Evolutionary conservation across 768 basidiomycete species (phyloP).

Genomic region (Cyathus striatus): DNA sequence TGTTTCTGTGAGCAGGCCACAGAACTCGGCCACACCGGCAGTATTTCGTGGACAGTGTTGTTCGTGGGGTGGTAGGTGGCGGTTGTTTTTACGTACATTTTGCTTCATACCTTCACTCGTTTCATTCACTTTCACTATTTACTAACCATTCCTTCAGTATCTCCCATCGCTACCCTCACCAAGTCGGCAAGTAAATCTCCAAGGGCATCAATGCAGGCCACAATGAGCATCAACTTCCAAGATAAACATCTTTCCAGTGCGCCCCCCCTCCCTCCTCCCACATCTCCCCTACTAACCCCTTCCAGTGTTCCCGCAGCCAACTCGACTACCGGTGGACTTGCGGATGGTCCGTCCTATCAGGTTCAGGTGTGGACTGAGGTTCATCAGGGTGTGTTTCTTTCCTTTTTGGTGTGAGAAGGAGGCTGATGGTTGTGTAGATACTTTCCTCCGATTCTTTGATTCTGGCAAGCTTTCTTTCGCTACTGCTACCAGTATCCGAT

Average conservation of each 20-base stretch:
- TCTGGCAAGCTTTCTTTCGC: background rate
- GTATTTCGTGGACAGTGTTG: conserved; percentile 40
- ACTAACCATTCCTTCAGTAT: conserved; percentile 11
- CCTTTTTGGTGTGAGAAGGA: background rate
- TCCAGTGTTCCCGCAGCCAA: background rate
- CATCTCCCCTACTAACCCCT: background rate
- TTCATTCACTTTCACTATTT: background rate
- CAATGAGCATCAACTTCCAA: conserved; percentile 40
- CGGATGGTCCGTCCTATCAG: background rate
- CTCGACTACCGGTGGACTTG: no score
- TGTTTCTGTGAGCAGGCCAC: conserved; percentile 34
- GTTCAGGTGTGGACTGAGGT: background rate
- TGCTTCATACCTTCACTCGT: background rate
- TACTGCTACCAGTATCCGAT: background rate
- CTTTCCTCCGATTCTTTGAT: background rate
- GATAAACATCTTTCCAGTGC: conserved; percentile 46
- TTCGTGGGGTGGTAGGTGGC: conserved; percentile 43
- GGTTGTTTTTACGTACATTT: conserved; percentile 37
- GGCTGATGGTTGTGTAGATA: background rate
- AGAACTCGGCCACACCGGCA: conserved; percentile 44
- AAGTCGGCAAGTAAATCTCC: conserved; percentile 42
- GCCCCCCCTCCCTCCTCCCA: conserved; percentile 7
- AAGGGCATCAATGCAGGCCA: conserved; percentile 44
- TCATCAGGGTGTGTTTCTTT: background rate
- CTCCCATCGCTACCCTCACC: conserved; percentile 40